A percentile compares a stretch with the other conserved stretches of the same genome.
phyloP scores from a whole-genome alignment of 352 stramenopile genomes.

The Phytophthora lateralis region DNA sequence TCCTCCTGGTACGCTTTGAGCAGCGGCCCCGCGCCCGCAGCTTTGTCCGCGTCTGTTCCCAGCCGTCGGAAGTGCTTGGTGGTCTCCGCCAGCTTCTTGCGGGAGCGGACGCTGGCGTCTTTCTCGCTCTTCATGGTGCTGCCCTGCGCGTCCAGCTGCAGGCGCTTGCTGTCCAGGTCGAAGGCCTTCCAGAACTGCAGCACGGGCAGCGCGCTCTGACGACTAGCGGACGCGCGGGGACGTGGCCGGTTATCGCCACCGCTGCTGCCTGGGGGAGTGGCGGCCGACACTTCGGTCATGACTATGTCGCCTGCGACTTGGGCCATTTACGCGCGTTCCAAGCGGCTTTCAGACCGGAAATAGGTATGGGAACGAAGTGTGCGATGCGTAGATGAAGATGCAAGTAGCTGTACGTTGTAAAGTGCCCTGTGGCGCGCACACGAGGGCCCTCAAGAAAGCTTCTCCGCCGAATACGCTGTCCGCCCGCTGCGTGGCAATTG shows the following conservation, averaged over 20 bases:
- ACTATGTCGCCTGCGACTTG: constrained; percentile 33
- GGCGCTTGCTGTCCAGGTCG: constrained; percentile 87
- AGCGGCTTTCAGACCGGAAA: constrained; percentile 7
- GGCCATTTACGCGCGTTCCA: constrained; percentile 18
- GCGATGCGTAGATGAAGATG: constrained; percentile 6
- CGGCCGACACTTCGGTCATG: constrained; percentile 30
- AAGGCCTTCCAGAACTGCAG: constrained; percentile 89
- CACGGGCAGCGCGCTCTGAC: constrained; percentile 51
- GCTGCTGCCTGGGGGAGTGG: constrained; percentile 24
- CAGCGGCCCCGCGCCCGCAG: constrained; percentile 54
- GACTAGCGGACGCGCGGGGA: constrained; percentile 24
- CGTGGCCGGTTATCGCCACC: constrained; percentile 13
- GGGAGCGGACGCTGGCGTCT: constrained; percentile 73
- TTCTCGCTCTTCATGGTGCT: constrained; percentile 87
- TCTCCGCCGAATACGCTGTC: constrained; percentile 6
- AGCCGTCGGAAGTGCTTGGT: constrained; percentile 87
- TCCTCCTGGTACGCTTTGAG: constrained; percentile 93
- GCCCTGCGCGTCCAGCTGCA: constrained; percentile 77
- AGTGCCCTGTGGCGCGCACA: background rate
- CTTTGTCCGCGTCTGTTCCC: constrained; percentile 67
- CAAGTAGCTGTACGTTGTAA: background rate
- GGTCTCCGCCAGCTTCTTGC: constrained; percentile 86
- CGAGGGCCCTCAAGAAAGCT: constrained; percentile 3
- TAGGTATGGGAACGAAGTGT: constrained; percentile 1
- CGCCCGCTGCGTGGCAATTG: constrained; percentile 14